Evolutionary conservation across 495 filamentous ascomycete genomes (phyloP).

Genomic region (Parmelia sp.): DNA sequence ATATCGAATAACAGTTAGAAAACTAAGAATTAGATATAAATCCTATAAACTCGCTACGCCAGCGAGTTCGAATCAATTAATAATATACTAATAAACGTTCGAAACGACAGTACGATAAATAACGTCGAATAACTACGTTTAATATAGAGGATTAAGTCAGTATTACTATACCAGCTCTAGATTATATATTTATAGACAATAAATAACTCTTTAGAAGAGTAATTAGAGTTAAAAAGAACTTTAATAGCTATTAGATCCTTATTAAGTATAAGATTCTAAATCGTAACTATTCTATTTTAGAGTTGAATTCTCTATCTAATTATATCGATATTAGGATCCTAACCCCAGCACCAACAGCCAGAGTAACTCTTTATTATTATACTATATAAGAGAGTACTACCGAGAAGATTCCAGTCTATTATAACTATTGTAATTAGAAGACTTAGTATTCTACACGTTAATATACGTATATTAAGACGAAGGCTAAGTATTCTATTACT

Average conservation of each 20-base stretch:
- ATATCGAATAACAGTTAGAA: background rate
- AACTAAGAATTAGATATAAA: no score
- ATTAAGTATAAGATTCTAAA: background rate
- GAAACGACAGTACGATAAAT: background rate
- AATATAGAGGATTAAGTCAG: background rate
- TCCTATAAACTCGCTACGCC: background rate
- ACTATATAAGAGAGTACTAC: background rate
- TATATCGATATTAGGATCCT: background rate
- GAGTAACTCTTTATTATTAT: background rate
- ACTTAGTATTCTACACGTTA: no score
- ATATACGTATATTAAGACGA: no score
- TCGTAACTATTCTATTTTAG: background rate
- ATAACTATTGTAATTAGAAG: background rate
- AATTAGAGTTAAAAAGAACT: background rate
- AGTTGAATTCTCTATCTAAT: background rate
- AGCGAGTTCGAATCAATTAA: background rate
- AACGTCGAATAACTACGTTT: background rate
- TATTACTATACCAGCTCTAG: background rate
- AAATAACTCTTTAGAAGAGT: background rate
- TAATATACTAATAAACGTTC: background rate
- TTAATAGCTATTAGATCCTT: background rate
- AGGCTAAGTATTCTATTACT: no score
- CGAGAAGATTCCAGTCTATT: background rate
- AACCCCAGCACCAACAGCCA: no score
- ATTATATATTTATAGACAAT: background rate